Conservation (phyloP, 163 green algal species). For the Coccomyxa subellipsoidea region DNA sequence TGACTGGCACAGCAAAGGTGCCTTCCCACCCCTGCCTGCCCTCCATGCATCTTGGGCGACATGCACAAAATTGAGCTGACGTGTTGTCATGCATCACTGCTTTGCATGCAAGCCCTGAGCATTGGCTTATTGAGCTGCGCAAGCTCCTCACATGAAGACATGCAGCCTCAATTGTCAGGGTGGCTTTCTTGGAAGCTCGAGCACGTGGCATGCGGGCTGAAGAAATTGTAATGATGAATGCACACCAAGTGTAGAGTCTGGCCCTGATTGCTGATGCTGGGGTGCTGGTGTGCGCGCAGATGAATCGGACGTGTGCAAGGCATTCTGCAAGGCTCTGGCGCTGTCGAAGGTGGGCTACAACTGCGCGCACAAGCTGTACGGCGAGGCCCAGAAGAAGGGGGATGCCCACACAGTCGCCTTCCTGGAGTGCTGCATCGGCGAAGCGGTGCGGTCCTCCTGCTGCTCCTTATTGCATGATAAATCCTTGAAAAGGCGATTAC, state of each 20-base stretch:
- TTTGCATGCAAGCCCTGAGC: not conserved
- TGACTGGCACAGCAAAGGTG: not conserved
- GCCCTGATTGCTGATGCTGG: no score
- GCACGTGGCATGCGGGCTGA: no score
- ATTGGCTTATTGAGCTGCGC: no score
- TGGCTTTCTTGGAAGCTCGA: no score
- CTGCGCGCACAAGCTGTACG: not conserved
- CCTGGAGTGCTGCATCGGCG: not conserved
- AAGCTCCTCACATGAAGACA: not conserved
- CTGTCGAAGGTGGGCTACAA: not conserved
- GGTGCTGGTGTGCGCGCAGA: not conserved
- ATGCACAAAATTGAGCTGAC: not conserved
- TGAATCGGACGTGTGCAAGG: not conserved
- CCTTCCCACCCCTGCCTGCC: not conserved
- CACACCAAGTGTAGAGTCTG: no score
- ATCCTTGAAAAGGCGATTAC: not conserved
- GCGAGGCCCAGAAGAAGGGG: not conserved
- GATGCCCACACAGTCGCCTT: not conserved
- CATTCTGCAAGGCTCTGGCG: not conserved
- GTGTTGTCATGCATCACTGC: not conserved
- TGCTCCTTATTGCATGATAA: not conserved
- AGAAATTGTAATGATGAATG: no score
- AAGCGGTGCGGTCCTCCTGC: not conserved
- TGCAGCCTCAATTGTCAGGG: no score
- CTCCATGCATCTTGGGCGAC: not conserved